Evolutionary conservation across 108 stramenopile species (phyloP), one percentile per base, ranked within the genome.

Genomic region (Nannochloropsis oceanica): DNA sequence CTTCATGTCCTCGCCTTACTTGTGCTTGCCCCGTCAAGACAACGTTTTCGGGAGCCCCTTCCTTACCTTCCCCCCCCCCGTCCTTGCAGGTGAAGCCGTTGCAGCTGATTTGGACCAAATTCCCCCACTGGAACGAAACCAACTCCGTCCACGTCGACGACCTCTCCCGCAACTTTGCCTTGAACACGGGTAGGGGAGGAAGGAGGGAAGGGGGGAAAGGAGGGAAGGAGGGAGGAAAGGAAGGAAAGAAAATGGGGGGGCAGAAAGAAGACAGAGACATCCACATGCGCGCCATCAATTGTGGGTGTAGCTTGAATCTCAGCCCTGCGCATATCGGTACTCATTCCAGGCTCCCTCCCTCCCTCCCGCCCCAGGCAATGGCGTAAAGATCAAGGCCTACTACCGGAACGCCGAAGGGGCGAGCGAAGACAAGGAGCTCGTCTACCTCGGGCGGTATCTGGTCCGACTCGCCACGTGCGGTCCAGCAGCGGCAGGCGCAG

Each of bases 101-200:
- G 73, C 95, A 97, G 87, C 93, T 98, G n/a, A 98, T 98, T 79
- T 98, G 97, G 97, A 84, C 88, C 79, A 98, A 98, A 86, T 94
- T 96, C 86, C 92, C 95, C 22, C 88, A 87, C 14, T 98, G 95
- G 95, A 89, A 90, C 24, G 85, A 90, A 14, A 91, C 93, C 84
- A 96, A 96, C 88, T 96, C 96, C 12, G 93, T 96, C 0, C 97
- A 98, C 89, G 83, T 98, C 8, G 97, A 98, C 89, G 97, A 98
- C 85, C 90, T 98, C 43, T 85, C 91, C 8, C 88, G 96, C 8
- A 98, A 98, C 84, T 98, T 98, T 88, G 97, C 96, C 0, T 90
- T 98, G 84, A 98, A 98, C 89, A 90, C 92, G 43, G 84, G 83
- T 84, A 86, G 84, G 84, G 88, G 12, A 8, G 10, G 27, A 43